Evolutionary conservation across 768 basidiomycete genomes (phyloP), one percentile per base, ranked within the genome.

Genomic region (Strobilomyces confusus): DNA sequence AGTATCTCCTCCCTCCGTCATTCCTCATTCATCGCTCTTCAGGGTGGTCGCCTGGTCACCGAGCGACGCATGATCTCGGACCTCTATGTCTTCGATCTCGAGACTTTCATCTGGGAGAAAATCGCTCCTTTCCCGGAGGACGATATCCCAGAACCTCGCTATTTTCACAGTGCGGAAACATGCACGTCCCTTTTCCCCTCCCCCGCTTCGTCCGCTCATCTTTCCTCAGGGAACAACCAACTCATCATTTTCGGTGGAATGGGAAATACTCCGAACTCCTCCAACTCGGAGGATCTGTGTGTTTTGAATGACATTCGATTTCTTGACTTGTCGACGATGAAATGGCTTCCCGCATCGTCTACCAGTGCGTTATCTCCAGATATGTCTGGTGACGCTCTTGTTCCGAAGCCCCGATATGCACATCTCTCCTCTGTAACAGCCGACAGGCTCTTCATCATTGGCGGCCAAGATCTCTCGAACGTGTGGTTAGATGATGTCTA

Each of bases 241-340:
- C 77, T 99, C 49, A 84, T 98, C 57, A 77, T 98, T 46, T 98
- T 98, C 65, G 95, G 95, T 19, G 95, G 95, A 12, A 97, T 98
- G 94, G 86, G 89, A 65, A 86, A 89, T 70, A 76, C 84, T 63
- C 79, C 84, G 12, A 81, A 88, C 57, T 80, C 86, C 1, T 73
- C 78, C 40, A 84, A 80, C 62, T 79, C 86, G 6, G 89, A 92
- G 52, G 88, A 92, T 57, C 80, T 94, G 25, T 90, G 88, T 57
- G 95, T 98, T n/a, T 73, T 97, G 51, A 89, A 89, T 63, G 97
- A 98, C 67, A 84, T 98, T 40, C 88, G 90, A 56, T 83, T 97
- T 64, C 94, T 91, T 69, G 86, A 97, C 71, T 77, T 95, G 54
- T 63, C 77, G 7, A 76, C 82, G 5, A 75, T 78, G 43, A 80